phyloP scores from a whole-genome alignment of 805 yeast species.

The Barnettozyma sucrosica region DNA sequence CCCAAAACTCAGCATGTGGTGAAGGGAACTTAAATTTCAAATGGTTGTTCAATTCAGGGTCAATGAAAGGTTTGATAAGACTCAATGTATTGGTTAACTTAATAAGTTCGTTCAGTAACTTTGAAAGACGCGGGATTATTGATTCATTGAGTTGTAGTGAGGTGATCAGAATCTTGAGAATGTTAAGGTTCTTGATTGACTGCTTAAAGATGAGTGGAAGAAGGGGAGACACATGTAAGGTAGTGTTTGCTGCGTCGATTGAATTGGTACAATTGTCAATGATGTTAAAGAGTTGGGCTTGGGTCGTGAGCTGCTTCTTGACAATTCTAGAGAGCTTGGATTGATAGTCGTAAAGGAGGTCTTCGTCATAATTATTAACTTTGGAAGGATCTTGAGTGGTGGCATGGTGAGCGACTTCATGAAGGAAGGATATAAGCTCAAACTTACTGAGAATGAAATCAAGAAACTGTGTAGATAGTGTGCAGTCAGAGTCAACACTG shows the following conservation, averaged over 20 bases:
- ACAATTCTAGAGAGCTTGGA: slow-evolving; percentile 34
- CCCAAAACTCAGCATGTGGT: slow-evolving; percentile 17
- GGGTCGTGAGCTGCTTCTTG: slow-evolving; percentile 23
- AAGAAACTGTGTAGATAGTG: slow-evolving; percentile 22
- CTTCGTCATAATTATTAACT: slow-evolving; percentile 23
- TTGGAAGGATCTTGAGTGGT: slow-evolving; percentile 1
- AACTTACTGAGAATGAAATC: slow-evolving; percentile 31
- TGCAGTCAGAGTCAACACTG: neutral
- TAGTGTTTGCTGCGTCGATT: slow-evolving; percentile 13
- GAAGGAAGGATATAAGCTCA: slow-evolving; percentile 32
- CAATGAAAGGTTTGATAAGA: slow-evolving; percentile 26
- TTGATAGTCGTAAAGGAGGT: slow-evolving; percentile 31
- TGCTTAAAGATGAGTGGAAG: slow-evolving; percentile 27
- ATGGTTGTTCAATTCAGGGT: slow-evolving; percentile 21
- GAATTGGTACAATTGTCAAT: slow-evolving; percentile 21
- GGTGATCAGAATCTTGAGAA: slow-evolving; percentile 25
- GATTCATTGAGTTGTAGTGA: slow-evolving; percentile 25
- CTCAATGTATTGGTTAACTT: slow-evolving; percentile 23
- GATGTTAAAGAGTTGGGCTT: slow-evolving; percentile 10
- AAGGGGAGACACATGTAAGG: slow-evolving; percentile 20
- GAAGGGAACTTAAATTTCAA: slow-evolving; percentile 20
- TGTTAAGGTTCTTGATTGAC: slow-evolving; percentile 21
- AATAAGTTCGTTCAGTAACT: slow-evolving; percentile 24
- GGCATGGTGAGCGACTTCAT: slow-evolving; percentile 26
- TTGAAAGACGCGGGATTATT: slow-evolving; percentile 19